These are phyloP conservation scores for Knoxia roxburghii DNA, from an alignment of 257 asterid genomes.

Conservation along the genomic window DNA sequence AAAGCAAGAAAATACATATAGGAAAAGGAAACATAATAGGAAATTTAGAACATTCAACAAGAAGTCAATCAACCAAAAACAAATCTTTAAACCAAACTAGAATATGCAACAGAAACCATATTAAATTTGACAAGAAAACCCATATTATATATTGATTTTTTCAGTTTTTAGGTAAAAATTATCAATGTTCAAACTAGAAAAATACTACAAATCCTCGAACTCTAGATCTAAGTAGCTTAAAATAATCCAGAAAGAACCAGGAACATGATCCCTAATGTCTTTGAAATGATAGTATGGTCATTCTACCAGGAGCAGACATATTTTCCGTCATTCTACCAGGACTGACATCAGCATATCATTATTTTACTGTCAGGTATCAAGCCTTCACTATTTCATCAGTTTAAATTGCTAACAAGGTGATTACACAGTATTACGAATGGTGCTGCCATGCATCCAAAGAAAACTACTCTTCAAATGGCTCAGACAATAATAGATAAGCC, in stretches of 20 bases:
- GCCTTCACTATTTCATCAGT: background rate
- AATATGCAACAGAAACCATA: background rate
- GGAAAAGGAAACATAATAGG: background rate
- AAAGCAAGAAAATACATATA: background rate
- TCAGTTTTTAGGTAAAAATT: too few species aligned
- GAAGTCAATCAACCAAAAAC: background rate
- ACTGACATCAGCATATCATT: background rate
- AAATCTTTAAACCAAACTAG: background rate
- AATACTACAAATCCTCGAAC: background rate
- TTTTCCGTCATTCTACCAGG: too few species aligned
- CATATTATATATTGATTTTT: too few species aligned
- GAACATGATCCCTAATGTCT: background rate
- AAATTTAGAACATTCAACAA: background rate
- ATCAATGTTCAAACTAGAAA: too few species aligned
- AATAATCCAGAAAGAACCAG: background rate
- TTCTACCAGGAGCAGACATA: background rate
- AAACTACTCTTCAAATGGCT: background rate
- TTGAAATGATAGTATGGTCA: background rate
- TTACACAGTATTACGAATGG: background rate
- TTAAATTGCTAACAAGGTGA: background rate
- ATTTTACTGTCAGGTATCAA: too few species aligned
- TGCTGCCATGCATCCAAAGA: background rate
- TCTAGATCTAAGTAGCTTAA: background rate
- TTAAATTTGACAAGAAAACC: background rate
- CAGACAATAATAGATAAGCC: background rate